Evolutionary conservation across 441 rosid species (phyloP).

Genomic region (Populus hybrid): DNA sequence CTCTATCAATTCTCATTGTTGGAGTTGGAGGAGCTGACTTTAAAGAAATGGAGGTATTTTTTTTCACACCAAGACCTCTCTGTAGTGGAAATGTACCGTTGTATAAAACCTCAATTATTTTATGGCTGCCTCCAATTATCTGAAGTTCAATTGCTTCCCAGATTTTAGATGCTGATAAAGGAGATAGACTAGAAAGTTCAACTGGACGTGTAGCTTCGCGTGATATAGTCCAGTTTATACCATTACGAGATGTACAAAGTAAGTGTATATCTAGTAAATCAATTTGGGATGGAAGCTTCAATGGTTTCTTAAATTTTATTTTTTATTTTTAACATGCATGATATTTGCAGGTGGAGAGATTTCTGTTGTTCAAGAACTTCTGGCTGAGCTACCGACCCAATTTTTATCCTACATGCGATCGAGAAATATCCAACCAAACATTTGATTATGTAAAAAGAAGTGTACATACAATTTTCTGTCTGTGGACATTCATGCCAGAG

Average conservation of each 20-base stretch:
- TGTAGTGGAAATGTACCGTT: neutral
- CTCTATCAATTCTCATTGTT: conserved; percentile 80
- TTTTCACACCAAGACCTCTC: neutral
- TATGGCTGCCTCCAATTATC: neutral
- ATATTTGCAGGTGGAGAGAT: conserved; percentile 60
- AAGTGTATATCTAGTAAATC: conserved; percentile 24
- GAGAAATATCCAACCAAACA: conserved; percentile 56
- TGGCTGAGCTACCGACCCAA: conserved; percentile 80
- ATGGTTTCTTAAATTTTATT: neutral
- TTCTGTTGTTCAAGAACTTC: conserved; percentile 75
- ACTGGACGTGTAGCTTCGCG: conserved; percentile 83
- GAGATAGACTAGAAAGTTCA: conserved; percentile 83
- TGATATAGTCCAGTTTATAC: conserved; percentile 89
- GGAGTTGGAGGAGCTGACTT: conserved; percentile 98
- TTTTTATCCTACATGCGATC: conserved; percentile 72
- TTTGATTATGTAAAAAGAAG: conserved; percentile 30
- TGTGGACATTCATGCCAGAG: conserved; percentile 14
- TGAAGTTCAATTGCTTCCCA: conserved; percentile 14
- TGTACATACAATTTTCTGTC: conserved; percentile 23
- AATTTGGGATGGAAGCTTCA: neutral
- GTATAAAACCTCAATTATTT: neutral
- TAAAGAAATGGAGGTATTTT: conserved; percentile 89
- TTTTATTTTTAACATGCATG: neutral
- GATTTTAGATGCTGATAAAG: conserved; percentile 87
- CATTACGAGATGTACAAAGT: conserved; percentile 72